Base-by-base conservation (phyloP, 345 rosid species). In the Salix exigua region DNA sequence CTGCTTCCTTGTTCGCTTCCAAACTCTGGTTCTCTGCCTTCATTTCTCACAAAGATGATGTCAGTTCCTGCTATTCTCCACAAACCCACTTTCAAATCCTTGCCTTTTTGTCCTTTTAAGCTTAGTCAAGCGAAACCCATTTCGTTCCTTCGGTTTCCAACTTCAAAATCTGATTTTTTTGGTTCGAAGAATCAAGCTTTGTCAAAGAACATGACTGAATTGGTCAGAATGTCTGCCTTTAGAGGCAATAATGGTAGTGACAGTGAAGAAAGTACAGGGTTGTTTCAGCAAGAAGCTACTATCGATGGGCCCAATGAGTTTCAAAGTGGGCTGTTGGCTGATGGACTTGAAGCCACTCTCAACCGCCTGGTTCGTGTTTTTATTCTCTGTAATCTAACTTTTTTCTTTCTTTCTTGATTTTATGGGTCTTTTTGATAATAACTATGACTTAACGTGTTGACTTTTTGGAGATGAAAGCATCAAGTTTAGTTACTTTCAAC, bases 311-410 rank as follows among this genome's bases (percentile, higher is more conserved):
- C 16, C 21, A 0, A 21, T 11, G 48, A 53, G 25, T 19, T 53
- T 53, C 23, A 53, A 53, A 19, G 23, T 53, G 60, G 7, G 40
- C 14, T 67, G 50, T 7, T 9, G 70, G 46, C n/a, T 35, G 48
- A 10, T 33, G 70, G 48, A 19, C 23, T 67, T 40, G 70, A 67
- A 67, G 50, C 70, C 70, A 38, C 46, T 38, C 70, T 67, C 46
- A 67, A 67, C 12, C 23, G 70, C 48, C 70, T 67, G 70, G 70
- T 67, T 67, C 8, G 70, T 67, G 21, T 21, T 66, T 53, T 53
- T 53, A 53, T 6, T 53, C 60, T 53, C 7, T 53, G 60, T 19
- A 53, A 53, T 53, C 60, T 19, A 18, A 53, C 0, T 18, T 18
- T 17, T 51, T 7, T 18, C 6, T 51, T 7, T 18, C 6, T 2